These are phyloP conservation scores for Physcomitrium patens DNA, from an alignment of 225 moss, liverwort and hornwort genomes.

Conservation along the genomic window DNA sequence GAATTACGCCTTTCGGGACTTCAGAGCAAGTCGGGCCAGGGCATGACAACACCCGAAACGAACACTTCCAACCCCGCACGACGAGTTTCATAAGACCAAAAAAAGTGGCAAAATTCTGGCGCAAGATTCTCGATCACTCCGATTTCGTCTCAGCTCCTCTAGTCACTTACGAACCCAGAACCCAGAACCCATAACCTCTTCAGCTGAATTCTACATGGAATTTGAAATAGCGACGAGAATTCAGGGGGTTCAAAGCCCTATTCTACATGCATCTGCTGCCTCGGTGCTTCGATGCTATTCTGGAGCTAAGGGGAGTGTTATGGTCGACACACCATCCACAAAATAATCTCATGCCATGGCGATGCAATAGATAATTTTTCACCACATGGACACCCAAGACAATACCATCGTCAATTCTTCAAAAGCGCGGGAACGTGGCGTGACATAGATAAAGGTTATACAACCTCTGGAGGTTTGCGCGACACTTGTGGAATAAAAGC, in stretches of 20 bases:
- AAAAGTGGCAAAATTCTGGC: neutral
- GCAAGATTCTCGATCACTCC: neutral
- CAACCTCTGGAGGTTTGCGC: neutral
- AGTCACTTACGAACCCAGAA: neutral
- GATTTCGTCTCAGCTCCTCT: conserved; percentile 15
- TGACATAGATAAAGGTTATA: neutral
- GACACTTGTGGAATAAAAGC: neutral
- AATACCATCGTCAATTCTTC: no score
- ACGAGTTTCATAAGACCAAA: conserved; percentile 42
- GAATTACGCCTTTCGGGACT: conserved; percentile 22
- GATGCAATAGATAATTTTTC: neutral
- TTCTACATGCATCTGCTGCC: neutral
- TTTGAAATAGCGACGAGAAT: neutral
- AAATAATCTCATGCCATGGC: neutral
- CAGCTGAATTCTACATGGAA: neutral
- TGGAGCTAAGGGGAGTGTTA: neutral
- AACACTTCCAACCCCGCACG: conserved; percentile 34
- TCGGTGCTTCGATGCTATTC: neutral
- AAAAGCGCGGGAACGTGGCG: conserved; percentile 25
- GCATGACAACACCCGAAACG: conserved; percentile 24
- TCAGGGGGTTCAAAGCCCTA: neutral
- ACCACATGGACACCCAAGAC: neutral
- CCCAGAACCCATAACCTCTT: neutral
- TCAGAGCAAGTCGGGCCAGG: neutral
- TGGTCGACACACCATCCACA: neutral